Conservation (phyloP, 129 eudicot species). For the Sambucus nigra region DNA sequence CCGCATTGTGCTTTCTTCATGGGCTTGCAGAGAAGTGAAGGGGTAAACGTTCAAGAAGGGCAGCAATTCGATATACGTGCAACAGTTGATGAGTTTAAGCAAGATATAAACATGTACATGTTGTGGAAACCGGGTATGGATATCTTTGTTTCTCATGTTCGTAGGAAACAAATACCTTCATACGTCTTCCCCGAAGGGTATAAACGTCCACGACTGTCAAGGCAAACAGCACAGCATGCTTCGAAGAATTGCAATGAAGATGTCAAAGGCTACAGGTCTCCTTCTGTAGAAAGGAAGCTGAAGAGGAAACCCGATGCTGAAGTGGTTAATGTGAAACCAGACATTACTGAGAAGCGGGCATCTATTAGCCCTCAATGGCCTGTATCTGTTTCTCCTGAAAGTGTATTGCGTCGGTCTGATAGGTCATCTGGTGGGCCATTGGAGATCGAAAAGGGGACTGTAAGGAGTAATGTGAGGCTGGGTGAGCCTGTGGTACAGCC, state of each 20-base stretch:
- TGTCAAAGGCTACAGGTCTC: no score
- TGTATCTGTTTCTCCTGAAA: not conserved
- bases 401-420: not conserved
- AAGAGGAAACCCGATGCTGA: conserved; percentile 29
- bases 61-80: conserved; percentile 91
- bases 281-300: conserved; percentile 17
- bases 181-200: conserved; percentile 56
- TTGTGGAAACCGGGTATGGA: conserved; percentile 95
- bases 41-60: conserved; percentile 66
- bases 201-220: conserved; percentile 32
- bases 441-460: no score
- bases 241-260: no score
- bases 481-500: no score
- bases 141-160: conserved; percentile 68
- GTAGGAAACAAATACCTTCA: conserved; percentile 61
- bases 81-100: conserved; percentile 79
- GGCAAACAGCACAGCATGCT: conserved; percentile 22
- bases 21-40: conserved; percentile 83
- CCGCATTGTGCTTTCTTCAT: conserved; percentile 74
- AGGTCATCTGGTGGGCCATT: no score
- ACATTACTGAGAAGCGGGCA: conserved; percentile 14
- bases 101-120: conserved; percentile 46
- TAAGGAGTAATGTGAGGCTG: no score
- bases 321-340: conserved; percentile 7
- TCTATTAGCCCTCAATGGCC: conserved; percentile 14